These are phyloP conservation scores for Ustilago sp. DNA, from an alignment of 1,284 basidiomycete genomes.

Conservation along the genomic window DNA sequence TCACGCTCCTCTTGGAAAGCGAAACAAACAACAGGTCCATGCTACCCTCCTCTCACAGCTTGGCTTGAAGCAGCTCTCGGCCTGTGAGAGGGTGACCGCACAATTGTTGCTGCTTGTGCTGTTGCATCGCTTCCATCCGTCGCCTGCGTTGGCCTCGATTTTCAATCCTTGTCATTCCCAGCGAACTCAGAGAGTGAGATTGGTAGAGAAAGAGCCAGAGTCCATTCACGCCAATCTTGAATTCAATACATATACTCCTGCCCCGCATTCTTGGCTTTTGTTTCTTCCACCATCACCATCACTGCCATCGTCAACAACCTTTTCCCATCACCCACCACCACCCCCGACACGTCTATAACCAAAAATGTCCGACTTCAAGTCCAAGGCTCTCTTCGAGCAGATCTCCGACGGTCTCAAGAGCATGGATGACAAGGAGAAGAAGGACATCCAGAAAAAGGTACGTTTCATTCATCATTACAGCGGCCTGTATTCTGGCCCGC, in stretches of 20 bases:
- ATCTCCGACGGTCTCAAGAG: constrained; percentile 77
- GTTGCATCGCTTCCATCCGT: not conserved
- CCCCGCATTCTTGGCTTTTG: constrained; percentile 15
- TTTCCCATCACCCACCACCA: constrained; percentile 1
- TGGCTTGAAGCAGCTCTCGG: not conserved
- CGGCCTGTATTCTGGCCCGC: too few species aligned
- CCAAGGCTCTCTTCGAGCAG: constrained; percentile 68
- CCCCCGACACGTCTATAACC: constrained; percentile 8
- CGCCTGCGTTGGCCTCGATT: not conserved
- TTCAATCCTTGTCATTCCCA: not conserved
- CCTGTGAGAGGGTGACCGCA: not conserved
- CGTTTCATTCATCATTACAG: constrained; percentile 6
- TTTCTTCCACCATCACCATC: constrained; percentile 13
- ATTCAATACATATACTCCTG: constrained; percentile 24
- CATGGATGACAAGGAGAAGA: constrained; percentile 80
- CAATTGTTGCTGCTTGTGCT: not conserved
- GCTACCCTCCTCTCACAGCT: not conserved
- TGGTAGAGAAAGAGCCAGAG: not conserved
- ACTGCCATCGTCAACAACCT: not conserved
- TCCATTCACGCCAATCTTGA: constrained; percentile 21
- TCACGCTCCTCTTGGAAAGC: constrained; percentile 45
- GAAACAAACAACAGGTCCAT: not conserved
- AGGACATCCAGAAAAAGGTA: constrained; percentile 87
- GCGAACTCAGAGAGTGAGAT: not conserved
- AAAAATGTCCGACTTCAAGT: constrained; percentile 67